Base-by-base conservation (phyloP, 495 filamentous ascomycete species). In the Aspergillus leporis region DNA sequence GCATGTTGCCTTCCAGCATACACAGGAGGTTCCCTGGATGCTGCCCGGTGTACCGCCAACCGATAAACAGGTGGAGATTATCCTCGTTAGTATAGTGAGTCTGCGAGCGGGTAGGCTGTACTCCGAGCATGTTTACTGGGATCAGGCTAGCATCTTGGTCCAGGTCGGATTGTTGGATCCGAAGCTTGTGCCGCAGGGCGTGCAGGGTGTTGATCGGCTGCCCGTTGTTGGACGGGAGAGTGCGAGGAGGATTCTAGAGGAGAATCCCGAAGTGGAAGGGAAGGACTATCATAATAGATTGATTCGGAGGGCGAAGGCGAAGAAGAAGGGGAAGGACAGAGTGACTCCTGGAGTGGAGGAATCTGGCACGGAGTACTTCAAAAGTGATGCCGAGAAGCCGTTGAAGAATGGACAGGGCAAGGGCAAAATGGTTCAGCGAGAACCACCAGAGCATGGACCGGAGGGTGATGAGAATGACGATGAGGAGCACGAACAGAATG, bases 81-180 rank as follows among this genome's bases (percentile, higher is more conserved):
- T 90, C 0, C 74, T 95, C 19, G 88, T 91, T 4, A 85, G 81
- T 60, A 86, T 95, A 12, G 88, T 94, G 28, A 87, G 87, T 57
- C 74, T 94, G 51, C 79, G 90, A 14, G 90, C 83, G 3, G 88
- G 88, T 5, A 84, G 84, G 51, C 75, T 96, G 4, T 92, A 86
- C 66, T 86, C 90, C 53, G 92, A 97, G 70, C 88, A 93, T 63
- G 86, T 93, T 18, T 87, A 89, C 61, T 97, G 91, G 91, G 92
- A 96, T 66, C 91, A 96, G 68, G 90, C 88, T 1, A 87, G 83
- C 16, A 87, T 93, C 3, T 72, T 97, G 0, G 81, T 87, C 19
- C 92, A 96, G 71, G 72, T 91, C 0, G 91, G 91, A 0, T 67
- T 95, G 48, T 66, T 96, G 38, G 84, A 91, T 79, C 87, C 66